Evolutionary conservation across 768 basidiomycete species (phyloP), one percentile per base, ranked within the genome.

Genomic region (Leccinum sublutescens): DNA sequence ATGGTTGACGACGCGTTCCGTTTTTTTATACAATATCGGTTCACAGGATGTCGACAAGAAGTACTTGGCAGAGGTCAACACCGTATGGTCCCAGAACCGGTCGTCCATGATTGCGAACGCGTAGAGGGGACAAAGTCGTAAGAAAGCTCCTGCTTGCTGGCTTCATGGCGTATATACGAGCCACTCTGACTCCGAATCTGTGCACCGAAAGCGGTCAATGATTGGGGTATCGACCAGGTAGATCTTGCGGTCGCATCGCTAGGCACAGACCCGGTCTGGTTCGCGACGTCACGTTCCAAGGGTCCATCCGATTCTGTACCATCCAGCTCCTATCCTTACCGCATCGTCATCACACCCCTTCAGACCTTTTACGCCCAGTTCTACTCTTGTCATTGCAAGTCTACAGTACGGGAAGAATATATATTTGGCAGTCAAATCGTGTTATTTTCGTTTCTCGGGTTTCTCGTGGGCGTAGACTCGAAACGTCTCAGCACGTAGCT

Each of bases 11-110:
- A 31, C n/a, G 27, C 5, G 27, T 31, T 31, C 31, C 3, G 10
- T 56, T 19, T 48, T 23, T 19, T 21, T 19, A 7, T 15, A 43
- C 38, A 36, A 14, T 9, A 40, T 40, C 2, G 8, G 4, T 40
- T 40, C 38, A 40, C 54, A 57, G 19, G 36, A 10, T 21, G 19
- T 19, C 10, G 10, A 19, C 5, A 43, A 10, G 43, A 17, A 25
- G 17, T 33, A 33, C 11, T 33, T 33, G 33, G 33, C 33, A 33
- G 27, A 27, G 23, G 45, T n/a, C n/a, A 34, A 33, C 47, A 27
- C 48, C 47, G 62, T 36, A 62, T 55, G 55, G 57, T 57, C 31
- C 56, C 15, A 23, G 29, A 56, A 45, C 54, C 53, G 21, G 34
- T 47, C 29, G 4, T 34, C 23, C 3, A 51, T 11, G 10, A 23